Evolutionary conservation across 2,329 filamentous ascomycete genomes (phyloP).

Genomic region (Verticillium klebahnii): DNA sequence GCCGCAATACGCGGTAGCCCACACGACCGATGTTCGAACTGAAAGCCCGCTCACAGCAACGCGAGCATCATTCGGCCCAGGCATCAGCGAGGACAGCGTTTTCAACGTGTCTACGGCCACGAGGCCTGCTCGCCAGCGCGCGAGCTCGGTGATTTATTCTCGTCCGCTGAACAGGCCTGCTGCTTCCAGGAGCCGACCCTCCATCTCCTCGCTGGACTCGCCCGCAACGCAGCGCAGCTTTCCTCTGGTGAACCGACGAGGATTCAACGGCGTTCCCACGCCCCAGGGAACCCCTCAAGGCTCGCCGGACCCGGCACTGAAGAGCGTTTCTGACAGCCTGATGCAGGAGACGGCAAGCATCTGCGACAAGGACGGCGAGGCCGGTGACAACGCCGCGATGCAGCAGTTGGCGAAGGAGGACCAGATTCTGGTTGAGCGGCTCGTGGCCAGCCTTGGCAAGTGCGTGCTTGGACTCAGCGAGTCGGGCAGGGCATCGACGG

Average conservation of each 20-base stretch:
- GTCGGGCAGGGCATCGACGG: conserved; percentile 46
- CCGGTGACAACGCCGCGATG: conserved; percentile 30
- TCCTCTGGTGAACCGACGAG: conserved; percentile 51
- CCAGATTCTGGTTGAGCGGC: conserved; percentile 53
- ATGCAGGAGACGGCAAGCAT: conserved; percentile 42
- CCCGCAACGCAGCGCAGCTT: conserved; percentile 58
- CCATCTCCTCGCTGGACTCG: conserved; percentile 53
- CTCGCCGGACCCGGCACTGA: conserved; percentile 45
- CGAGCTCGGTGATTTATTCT: conserved; percentile 30
- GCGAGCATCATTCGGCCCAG: conserved; percentile 15
- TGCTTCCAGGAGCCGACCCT: conserved; percentile 46
- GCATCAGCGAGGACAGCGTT: conserved; percentile 19
- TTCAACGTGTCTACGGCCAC: conserved; percentile 5
- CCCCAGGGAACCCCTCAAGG: conserved; percentile 27
- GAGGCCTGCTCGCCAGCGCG: conserved; percentile 11
- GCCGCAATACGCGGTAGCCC: conserved; percentile 1
- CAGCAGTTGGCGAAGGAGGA: conserved; percentile 49
- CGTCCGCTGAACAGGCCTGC: conserved; percentile 38
- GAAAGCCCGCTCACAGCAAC: conserved; percentile 11
- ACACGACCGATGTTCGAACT: conserved; percentile 5
- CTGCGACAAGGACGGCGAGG: conserved; percentile 29
- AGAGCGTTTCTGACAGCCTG: conserved; percentile 42
- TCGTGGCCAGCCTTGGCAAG: conserved; percentile 55
- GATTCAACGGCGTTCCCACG: conserved; percentile 37
- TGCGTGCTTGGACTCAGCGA: conserved; percentile 57